These are phyloP conservation scores for Fraxinus albicans DNA, from an alignment of 305 asterid species.

Conservation along the genomic window DNA sequence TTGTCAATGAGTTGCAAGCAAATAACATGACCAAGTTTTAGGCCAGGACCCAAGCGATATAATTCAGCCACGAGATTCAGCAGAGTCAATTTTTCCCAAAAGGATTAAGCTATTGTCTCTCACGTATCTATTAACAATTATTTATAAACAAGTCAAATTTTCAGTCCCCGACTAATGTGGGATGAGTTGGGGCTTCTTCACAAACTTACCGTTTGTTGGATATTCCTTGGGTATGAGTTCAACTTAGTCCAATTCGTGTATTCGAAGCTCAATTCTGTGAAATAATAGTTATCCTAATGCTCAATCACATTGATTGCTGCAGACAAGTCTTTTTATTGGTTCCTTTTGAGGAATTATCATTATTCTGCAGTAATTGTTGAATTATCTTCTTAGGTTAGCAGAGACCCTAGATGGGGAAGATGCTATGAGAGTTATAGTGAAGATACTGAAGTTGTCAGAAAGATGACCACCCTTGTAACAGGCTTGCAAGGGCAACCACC, in stretches of 20 bases:
- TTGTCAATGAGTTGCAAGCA: not conserved
- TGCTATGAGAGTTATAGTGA: conserved; percentile 88
- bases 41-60: not conserved
- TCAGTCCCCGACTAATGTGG: not conserved
- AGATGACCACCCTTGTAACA: conserved; percentile 67
- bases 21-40: not conserved
- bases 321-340: not conserved
- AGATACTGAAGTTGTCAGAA: conserved; percentile 69
- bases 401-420: conserved; percentile 99
- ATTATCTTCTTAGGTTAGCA: conserved; percentile 56
- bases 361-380: conserved; percentile 22
- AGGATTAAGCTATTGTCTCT: not conserved
- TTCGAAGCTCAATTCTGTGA: not conserved
- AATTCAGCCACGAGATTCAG: not conserved
- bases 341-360: conserved; percentile 6
- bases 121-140: not conserved
- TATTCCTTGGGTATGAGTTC: not conserved
- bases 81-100: not conserved
- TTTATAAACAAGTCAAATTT: not conserved
- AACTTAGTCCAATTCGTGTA: not conserved
- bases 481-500: conserved; percentile 98
- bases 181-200: not conserved
- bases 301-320: conserved; percentile 5
- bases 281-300: conserved; percentile 2
- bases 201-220: not conserved